These are phyloP conservation scores for Aspergillus pseudotamarii DNA, from an alignment of 2,329 filamentous ascomycete genomes.

Conservation along the genomic window DNA sequence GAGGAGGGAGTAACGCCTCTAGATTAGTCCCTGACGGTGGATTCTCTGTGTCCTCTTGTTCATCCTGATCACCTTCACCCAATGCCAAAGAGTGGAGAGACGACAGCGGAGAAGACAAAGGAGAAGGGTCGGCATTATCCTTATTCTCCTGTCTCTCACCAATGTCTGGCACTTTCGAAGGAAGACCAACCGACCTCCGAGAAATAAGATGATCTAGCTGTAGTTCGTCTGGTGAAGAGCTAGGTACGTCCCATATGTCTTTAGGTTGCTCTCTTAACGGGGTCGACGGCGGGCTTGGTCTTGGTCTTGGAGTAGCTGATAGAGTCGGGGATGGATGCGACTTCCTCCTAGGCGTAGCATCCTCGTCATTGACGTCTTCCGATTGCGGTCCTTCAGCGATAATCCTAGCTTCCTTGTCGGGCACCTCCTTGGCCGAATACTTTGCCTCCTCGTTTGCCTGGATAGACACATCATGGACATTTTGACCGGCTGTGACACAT, in stretches of 20 bases:
- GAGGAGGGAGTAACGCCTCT: slow-evolving; percentile 22
- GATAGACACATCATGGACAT: background rate
- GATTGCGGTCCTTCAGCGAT: background rate
- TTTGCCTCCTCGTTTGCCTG: background rate
- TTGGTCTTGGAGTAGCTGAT: slow-evolving; percentile 9
- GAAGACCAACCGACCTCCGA: slow-evolving; percentile 14
- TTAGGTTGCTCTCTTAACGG: slow-evolving; percentile 17
- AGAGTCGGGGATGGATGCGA: slow-evolving; percentile 8
- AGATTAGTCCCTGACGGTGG: slow-evolving; percentile 6
- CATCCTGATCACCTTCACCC: slow-evolving; percentile 8
- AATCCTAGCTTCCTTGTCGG: background rate
- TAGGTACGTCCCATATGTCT: slow-evolving; percentile 31
- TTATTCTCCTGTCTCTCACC: slow-evolving; percentile 7
- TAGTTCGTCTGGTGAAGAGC: slow-evolving; percentile 43
- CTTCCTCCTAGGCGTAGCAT: slow-evolving; percentile 1
- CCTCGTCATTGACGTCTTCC: background rate
- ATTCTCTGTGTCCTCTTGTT: background rate
- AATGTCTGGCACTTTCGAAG: slow-evolving; percentile 8
- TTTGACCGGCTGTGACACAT: background rate
- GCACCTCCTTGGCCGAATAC: background rate
- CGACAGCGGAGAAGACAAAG: slow-evolving; percentile 41
- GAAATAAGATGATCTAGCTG: slow-evolving; percentile 31
- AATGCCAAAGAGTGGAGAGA: slow-evolving; percentile 27
- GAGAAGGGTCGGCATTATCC: slow-evolving; percentile 31
- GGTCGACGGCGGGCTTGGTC: slow-evolving; percentile 15